Conservation (phyloP, 2,329 filamentous ascomycete species). For the Fusarium protoensiforme region DNA sequence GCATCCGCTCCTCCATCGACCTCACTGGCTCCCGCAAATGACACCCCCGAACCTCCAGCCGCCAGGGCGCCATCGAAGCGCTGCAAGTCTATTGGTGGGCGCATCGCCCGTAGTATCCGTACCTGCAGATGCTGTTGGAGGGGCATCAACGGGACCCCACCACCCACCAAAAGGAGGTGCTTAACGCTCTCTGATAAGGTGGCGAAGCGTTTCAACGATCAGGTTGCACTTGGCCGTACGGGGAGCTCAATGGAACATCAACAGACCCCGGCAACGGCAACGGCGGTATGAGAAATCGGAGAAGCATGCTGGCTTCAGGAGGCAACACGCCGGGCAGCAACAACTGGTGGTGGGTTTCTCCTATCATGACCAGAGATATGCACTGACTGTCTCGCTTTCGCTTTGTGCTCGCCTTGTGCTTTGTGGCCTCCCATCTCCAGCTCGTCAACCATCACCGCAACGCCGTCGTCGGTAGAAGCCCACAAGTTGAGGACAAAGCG, state of each 20-base stretch:
- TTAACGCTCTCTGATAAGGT: slow-evolving; percentile 39
- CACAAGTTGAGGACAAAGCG: not conserved
- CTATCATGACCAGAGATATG: not conserved
- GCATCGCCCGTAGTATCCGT: slow-evolving; percentile 16
- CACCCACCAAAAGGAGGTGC: slow-evolving; percentile 13
- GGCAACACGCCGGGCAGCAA: not conserved
- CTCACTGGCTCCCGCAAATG: slow-evolving; percentile 5
- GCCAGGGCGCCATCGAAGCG: slow-evolving; percentile 17
- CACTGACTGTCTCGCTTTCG: not conserved
- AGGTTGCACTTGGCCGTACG: slow-evolving; percentile 29
- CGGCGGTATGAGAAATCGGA: slow-evolving; percentile 12
- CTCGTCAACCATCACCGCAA: not conserved
- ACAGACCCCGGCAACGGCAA: slow-evolving; percentile 18
- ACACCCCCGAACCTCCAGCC: slow-evolving; percentile 5
- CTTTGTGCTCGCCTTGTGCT: not conserved
- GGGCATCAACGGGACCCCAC: slow-evolving; percentile 10
- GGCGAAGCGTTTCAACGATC: slow-evolving; percentile 42
- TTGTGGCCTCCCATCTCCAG: not conserved
- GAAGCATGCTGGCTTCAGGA: not conserved
- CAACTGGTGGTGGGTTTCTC: not conserved
- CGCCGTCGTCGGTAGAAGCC: not conserved
- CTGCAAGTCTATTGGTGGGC: slow-evolving; percentile 33
- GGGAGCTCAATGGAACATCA: slow-evolving; percentile 30
- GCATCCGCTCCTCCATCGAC: not conserved
- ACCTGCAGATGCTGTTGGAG: slow-evolving; percentile 35